Evolutionary conservation across 1,284 basidiomycete genomes (phyloP), one percentile per base, ranked within the genome.

Genomic region (Cutaneotrichosporon sp.): DNA sequence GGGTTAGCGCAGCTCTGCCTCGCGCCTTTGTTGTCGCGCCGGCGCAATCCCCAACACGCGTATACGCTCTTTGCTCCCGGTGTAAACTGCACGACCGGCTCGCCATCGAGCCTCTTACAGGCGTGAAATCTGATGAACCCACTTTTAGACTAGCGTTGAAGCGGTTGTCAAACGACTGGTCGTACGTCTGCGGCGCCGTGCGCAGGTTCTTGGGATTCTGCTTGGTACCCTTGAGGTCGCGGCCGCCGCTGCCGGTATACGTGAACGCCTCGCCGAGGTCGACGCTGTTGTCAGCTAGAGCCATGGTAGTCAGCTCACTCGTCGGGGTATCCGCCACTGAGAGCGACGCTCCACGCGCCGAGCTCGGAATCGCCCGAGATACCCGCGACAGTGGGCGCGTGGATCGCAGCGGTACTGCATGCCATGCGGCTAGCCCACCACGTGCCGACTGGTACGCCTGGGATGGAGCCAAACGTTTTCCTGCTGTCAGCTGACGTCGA

Each of bases 321-420:
- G 51, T 72, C 70, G 5, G 70, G 60, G 40, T 70, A 72, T 9
- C 77, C 76, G 5, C 75, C 75, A 7, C 67, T 70, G 1, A 77
- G 61, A 1, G 74, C 75, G n/a, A 77, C 70, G 18, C 65, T 69
- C 56, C 61, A 77, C 33, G 72, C 73, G 4, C 76, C 76, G 7
- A 61, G 58, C 4, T 54, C 36, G 0, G 60, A 55, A 49, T 64
- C 68, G 8, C 68, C 69, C 9, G 61, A 66, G 45, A 72, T 72
- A 4, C 68, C 69, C 4, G 68, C 67, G 7, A 70, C 68, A 4
- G 64, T 56, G 1, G 69, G 67, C 62, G 65, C 68, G 51, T 72
- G 69, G 13, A 70, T 57, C 1, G 68, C 68, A 23, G 61, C 67
- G 2, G 64, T 68, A 1, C 68, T 70, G 36, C 61, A 63, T 17